These are phyloP conservation scores for Solanum neorickii DNA, from an alignment of 257 asterid genomes.

Conservation along the genomic window DNA sequence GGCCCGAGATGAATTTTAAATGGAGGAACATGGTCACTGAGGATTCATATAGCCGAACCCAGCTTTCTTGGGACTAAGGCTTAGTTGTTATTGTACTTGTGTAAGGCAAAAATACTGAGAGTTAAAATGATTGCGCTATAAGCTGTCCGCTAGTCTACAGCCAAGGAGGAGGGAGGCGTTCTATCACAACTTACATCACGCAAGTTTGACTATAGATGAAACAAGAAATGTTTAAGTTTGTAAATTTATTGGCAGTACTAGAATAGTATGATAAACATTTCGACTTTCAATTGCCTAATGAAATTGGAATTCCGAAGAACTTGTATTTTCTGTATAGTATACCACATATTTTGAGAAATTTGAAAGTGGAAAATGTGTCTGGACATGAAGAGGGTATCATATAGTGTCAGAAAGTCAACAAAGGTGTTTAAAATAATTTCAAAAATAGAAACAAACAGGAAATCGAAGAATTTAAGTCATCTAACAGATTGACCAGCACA, in stretches of 20 bases:
- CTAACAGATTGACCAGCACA: background rate
- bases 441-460: background rate
- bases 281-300: background rate
- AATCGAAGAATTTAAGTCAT: background rate
- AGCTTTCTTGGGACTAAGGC: background rate
- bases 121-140: background rate
- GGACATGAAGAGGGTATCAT: background rate
- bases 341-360: background rate
- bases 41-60: background rate
- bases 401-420: background rate
- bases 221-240: background rate
- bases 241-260: background rate
- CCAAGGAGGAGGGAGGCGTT: background rate
- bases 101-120: background rate
- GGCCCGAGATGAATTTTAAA: background rate
- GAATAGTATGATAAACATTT: too few species aligned
- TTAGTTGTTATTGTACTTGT: background rate
- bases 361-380: background rate
- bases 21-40: background rate
- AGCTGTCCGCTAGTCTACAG: background rate
- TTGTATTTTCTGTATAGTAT: background rate
- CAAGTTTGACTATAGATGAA: background rate
- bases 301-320: background rate
- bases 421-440: background rate
- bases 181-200: background rate